phyloP scores from a whole-genome alignment of 1,284 basidiomycete species.

The Amylostereum chailletii region DNA sequence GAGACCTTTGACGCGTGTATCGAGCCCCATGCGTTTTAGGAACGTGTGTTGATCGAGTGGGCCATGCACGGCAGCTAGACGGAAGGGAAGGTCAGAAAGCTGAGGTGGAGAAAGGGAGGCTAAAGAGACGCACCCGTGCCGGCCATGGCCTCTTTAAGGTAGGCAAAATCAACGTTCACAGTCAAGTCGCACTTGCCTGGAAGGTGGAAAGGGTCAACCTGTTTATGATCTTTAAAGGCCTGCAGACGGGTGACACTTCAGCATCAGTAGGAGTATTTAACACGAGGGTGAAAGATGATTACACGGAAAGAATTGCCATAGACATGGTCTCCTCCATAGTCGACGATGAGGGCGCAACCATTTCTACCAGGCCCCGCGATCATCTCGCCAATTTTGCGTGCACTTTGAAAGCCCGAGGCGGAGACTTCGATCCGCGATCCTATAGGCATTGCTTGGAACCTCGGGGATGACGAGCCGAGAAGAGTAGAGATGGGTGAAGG shows the following conservation, averaged over 20 bases:
- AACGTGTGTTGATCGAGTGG: conserved; percentile 55
- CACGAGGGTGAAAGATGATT: conserved; percentile 17
- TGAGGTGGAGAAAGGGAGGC: background rate
- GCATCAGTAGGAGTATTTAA: background rate
- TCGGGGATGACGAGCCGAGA: conserved; percentile 59
- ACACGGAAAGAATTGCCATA: conserved; percentile 80
- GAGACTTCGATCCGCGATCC: conserved; percentile 78
- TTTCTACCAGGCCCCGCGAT: conserved; percentile 21
- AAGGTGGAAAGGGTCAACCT: conserved; percentile 77
- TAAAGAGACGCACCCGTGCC: conserved; percentile 43
- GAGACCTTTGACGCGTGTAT: conserved; percentile 41
- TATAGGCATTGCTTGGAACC: conserved; percentile 58
- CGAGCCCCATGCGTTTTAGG: conserved; percentile 49
- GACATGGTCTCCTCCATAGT: conserved; percentile 78
- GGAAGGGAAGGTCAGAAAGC: background rate
- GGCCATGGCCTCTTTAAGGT: conserved; percentile 71
- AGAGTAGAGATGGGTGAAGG: conserved; percentile 61
- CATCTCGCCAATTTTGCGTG: conserved; percentile 58
- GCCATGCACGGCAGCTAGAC: conserved; percentile 22
- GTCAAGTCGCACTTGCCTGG: conserved; percentile 92
- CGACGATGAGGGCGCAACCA: conserved; percentile 81
- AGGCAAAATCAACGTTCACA: conserved; percentile 92
- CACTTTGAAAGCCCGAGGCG: conserved; percentile 59
- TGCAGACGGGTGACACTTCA: conserved; percentile 20
- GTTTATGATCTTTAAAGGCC: conserved; percentile 86